Evolutionary conservation across 768 basidiomycete genomes (phyloP), one percentile per base, ranked within the genome.

Genomic region (Lyophyllum atratum): DNA sequence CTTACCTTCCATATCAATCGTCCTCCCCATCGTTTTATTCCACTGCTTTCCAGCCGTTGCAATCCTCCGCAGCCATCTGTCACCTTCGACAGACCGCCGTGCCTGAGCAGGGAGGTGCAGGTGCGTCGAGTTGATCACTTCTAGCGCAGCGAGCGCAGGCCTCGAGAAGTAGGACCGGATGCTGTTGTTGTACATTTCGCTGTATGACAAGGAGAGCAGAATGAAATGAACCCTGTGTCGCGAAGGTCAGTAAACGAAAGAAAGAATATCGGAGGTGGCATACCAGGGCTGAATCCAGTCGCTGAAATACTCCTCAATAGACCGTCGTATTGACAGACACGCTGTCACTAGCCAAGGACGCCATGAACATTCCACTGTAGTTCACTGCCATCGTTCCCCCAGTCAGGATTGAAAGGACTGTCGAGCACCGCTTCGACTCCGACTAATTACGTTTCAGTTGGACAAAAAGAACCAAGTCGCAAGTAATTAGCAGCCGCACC

Each of bases 121-220:
- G 22, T 69, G 61, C 0, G 84, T 85, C 17, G 78, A 78, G 64
- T 86, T 87, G 22, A 78, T 77, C 0, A 77, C 74, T 28, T 76
- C 70, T 10, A 90, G 71, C 37, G 86, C 83, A 2, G 86, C 76
- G 11, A 77, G 67, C 0, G 92, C 80, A 1, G 92, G 85, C 0
- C 96, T 95, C 0, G 92, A 93, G 77, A 98, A 98, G 78, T 89
- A 99, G 2, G 93, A 83, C 65, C 92, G 85, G 54, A 98, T 83
- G 68, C 97, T 95, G 76, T 98, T 83, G 68, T 98, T 95, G 76
- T 98, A 97, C 50, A 99, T 86, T 73, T 99, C 96, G 44, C 81
- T 74, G 72, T 98, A 98, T 3, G 86, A 80, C 39, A 88, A 80
- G 0, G 94, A 94, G 31, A 99, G 73, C 0, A 96, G 96, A 62